These are phyloP conservation scores for Candida maris DNA, from an alignment of 805 yeast species.

Conservation along the genomic window DNA sequence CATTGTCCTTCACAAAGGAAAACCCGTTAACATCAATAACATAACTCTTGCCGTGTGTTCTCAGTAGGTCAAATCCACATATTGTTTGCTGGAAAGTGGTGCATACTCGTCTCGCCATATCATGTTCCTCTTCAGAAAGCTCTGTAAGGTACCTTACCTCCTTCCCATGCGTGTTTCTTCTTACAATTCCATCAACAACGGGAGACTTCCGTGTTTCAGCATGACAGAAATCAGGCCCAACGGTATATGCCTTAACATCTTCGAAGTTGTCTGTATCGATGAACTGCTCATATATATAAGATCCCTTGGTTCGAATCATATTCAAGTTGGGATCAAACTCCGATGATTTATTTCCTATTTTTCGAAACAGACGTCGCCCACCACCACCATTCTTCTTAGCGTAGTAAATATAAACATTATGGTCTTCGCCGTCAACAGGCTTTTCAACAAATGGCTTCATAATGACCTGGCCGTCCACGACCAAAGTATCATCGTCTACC, in stretches of 20 bases:
- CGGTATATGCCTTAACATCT: conserved; percentile 98
- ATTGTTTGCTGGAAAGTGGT: conserved; percentile 83
- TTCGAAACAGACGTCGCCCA: conserved; percentile 88
- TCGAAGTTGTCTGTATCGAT: conserved; percentile 98
- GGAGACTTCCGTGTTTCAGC: conserved; percentile 99
- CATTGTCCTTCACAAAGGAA: conserved; percentile 92
- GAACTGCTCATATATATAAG: conserved; percentile 87
- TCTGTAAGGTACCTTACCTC: conserved; percentile 89
- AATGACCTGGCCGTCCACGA: conserved; percentile 67
- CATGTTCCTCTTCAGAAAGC: conserved; percentile 66
- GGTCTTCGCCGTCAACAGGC: conserved; percentile 99
- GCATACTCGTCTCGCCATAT: conserved; percentile 77
- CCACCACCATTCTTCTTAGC: conserved; percentile 92
- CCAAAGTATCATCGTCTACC: conserved; percentile 82
- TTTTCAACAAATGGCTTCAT: conserved; percentile 95
- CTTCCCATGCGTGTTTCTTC: conserved; percentile 96
- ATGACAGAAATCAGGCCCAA: conserved; percentile 86
- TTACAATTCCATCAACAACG: conserved; percentile 97
- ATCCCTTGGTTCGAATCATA: conserved; percentile 81
- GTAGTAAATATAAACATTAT: conserved; percentile 90
- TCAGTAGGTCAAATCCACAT: conserved; percentile 91
- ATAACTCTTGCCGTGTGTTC: conserved; percentile 83
- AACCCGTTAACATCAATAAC: conserved; percentile 98
- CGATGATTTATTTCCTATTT: conserved; percentile 94
- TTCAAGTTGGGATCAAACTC: conserved; percentile 84